These are phyloP conservation scores for Herpetomonas samuelpessoai DNA, from an alignment of 208 protist species.

Conservation along the genomic window DNA sequence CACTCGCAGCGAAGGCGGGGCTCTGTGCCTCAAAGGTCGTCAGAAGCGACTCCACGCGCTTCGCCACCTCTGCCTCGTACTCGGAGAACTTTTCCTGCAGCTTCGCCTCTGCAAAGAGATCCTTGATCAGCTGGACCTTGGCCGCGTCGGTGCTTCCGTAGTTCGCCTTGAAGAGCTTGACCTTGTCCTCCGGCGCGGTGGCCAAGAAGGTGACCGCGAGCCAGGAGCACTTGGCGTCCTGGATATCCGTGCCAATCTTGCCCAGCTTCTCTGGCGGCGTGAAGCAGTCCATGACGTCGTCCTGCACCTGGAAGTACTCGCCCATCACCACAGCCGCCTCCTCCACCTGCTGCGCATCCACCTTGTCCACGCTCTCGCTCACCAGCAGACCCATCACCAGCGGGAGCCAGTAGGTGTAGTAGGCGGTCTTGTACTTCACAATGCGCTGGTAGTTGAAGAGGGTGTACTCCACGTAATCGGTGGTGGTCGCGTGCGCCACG, in stretches of 20 bases:
- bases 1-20: slow-evolving; percentile 53
- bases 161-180: slow-evolving; percentile 83
- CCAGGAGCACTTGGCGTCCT: slow-evolving; percentile 98
- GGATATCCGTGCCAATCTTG: slow-evolving; percentile 98
- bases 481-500: slow-evolving; percentile 53
- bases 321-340: slow-evolving; percentile 94
- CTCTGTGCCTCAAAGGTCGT: slow-evolving; percentile 25
- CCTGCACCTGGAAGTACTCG: slow-evolving; percentile 97
- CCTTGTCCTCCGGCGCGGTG: slow-evolving; percentile 49
- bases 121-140: slow-evolving; percentile 88
- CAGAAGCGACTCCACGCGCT: slow-evolving; percentile 55
- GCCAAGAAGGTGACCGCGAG: slow-evolving; percentile 89
- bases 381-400: slow-evolving; percentile 94
- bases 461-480: slow-evolving; percentile 87
- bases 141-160: slow-evolving; percentile 78
- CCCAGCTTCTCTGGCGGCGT: slow-evolving; percentile 94
- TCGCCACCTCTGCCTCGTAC: slow-evolving; percentile 77
- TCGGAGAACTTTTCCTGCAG: slow-evolving; percentile 66
- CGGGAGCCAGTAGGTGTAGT: slow-evolving; percentile 97
- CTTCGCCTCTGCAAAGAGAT: slow-evolving; percentile 78
- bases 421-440: slow-evolving; percentile 97
- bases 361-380: slow-evolving; percentile 47
- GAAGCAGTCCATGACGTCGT: slow-evolving; percentile 98
- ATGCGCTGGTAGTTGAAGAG: slow-evolving; percentile 90
- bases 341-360: slow-evolving; percentile 59